Base-by-base conservation (phyloP, 1,284 basidiomycete species). In the Ustilago vetiveriae region DNA sequence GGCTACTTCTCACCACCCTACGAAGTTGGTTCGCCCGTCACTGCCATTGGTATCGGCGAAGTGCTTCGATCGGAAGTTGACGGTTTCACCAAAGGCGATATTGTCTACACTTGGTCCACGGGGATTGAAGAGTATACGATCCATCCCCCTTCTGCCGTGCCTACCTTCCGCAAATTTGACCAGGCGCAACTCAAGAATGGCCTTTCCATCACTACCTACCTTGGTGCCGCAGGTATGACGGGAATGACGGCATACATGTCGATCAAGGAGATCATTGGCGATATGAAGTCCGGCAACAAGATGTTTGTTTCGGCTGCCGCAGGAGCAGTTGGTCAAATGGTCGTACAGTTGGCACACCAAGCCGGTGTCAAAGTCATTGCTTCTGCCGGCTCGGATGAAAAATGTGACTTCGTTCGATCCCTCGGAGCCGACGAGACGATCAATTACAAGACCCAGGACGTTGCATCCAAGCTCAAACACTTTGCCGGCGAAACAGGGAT, bases 361-460 rank as follows among this genome's bases (percentile, higher is more conserved):
- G 69, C 83, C 19, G 84, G 84, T 17, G 84, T 84, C 79, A 90
- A 88, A 66, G 92, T 96, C 39, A 88, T 92, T 66, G 93, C 88
- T 8, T 91, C 94, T 65, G 92, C 89, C 0, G 90, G 90, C 10
- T 87, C 88, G 0, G 79, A 85, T 9, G 90, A 91, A 19, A 97
- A 97, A 82, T 92, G 90, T 80, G 84, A 85, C 5, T 92, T 91
- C 88, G 87, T 96, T 21, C 86, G 88, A 80, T 90, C 92, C 50
- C 83, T 95, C 22, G 92, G 92, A n/a, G 89, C 91, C 38, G 91
- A 94, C 72, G 87, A 86, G 44, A 90, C 89, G 0, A 84, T 96
- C 79, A 91, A 96, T 82, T 96, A 97, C 85, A 96, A 95, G 83
- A 86, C 84, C 1, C 81, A 82, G 14, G 82, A 83, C 40, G 85